Evolutionary conservation across 192 early-diverging fungal genomes (phyloP).

Genomic region (Coemansia sp.): DNA sequence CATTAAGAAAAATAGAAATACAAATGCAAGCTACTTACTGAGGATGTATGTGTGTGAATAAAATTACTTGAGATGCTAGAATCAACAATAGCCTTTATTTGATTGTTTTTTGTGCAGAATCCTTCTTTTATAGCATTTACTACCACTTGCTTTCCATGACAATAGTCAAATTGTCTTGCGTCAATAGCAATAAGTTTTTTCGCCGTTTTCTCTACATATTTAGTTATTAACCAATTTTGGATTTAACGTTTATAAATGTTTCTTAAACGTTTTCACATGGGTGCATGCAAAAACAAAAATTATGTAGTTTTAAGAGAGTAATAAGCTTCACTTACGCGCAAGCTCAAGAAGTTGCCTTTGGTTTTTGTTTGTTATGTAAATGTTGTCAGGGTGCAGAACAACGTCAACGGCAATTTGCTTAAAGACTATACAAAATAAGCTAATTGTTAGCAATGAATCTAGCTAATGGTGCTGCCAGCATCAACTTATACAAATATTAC

Average conservation of each 20-base stretch:
- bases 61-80: neutral
- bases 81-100: neutral
- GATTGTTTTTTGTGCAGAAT: neutral
- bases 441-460: neutral
- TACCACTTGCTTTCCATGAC: neutral
- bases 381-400: slow-evolving; percentile 16
- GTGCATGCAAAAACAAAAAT: neutral
- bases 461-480: neutral
- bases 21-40: slow-evolving; percentile 1
- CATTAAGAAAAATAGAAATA: no score
- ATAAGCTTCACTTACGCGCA: neutral
- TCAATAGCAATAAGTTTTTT: slow-evolving; percentile 5
- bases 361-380: neutral
- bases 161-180: slow-evolving; percentile 10
- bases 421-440: slow-evolving; percentile 19
- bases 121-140: neutral
- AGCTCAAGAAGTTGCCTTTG: neutral
- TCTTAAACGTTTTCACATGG: neutral
- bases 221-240: neutral
- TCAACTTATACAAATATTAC: no score
- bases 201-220: neutral
- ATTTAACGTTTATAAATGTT: no score
- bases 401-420: slow-evolving; percentile 15
- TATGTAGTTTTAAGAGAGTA: neutral
- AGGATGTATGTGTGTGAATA: slow-evolving; percentile 1